phyloP scores from a whole-genome alignment of 768 basidiomycete genomes.

The Auriscalpium vulgare region DNA sequence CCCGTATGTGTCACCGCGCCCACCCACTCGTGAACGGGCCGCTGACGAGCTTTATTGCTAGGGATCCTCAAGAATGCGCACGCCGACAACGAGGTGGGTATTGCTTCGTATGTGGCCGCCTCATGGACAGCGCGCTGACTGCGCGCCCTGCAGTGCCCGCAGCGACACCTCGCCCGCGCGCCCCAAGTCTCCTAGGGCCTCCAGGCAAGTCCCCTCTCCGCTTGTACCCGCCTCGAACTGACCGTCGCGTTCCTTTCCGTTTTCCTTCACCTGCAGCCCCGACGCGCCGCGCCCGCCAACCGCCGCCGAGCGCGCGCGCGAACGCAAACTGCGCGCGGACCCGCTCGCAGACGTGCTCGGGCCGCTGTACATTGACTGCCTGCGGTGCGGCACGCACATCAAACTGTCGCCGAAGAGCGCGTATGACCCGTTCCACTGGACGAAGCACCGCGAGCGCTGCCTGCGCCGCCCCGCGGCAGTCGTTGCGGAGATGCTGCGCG shows the following conservation, averaged over 20 bases:
- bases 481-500: conserved; percentile 8
- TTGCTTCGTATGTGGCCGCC: background rate
- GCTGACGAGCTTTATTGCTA: background rate
- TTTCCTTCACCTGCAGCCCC: background rate
- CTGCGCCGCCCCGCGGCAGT: conserved; percentile 8
- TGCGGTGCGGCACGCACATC: conserved; percentile 12
- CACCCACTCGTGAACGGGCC: too few relatives aligned
- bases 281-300: conserved; percentile 13
- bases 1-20: too few relatives aligned
- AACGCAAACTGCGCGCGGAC: conserved; percentile 10
- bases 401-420: conserved; percentile 15
- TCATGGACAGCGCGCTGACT: background rate
- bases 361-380: conserved; percentile 12
- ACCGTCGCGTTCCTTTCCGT: background rate
- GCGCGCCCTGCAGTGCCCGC: background rate
- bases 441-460: conserved; percentile 15
- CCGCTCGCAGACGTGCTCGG: conserved; percentile 15
- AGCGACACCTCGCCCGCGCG: background rate
- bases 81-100: background rate
- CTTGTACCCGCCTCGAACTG: background rate
- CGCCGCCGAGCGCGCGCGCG: conserved; percentile 12
- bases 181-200: background rate
- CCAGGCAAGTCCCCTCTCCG: background rate
- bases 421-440: conserved; percentile 16
- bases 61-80: background rate